A percentile compares a stretch with the other conserved stretches of the same genome.
Conservation (phyloP, 768 basidiomycete genomes). For the Pleurotus giganteus region DNA sequence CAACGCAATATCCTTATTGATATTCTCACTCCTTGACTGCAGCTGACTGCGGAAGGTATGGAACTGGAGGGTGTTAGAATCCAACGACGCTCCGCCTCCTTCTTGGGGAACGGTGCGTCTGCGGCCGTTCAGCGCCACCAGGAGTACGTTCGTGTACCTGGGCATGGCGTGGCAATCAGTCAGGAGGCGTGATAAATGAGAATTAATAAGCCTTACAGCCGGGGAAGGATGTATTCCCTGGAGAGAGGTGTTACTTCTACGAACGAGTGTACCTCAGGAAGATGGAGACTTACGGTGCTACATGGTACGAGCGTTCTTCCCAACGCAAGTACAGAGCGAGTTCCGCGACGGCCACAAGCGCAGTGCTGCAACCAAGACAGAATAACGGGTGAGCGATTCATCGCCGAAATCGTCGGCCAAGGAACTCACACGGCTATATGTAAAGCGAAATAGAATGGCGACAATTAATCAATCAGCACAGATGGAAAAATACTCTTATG, state of each 20-base stretch:
- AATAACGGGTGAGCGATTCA: neutral
- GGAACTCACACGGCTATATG: neutral
- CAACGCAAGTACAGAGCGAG: neutral
- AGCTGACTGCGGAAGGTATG: slow-evolving; percentile 4
- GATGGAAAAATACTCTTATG: neutral
- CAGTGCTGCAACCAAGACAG: neutral
- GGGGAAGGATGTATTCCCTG: slow-evolving; percentile 1
- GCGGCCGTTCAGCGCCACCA: slow-evolving; percentile 1
- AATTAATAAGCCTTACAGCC: neutral
- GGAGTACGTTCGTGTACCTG: slow-evolving; percentile 3
- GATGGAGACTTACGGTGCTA: neutral
- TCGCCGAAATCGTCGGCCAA: neutral
- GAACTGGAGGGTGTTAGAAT: slow-evolving; percentile 1
- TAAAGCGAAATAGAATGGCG: neutral
- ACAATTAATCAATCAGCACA: neutral
- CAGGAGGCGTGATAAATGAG: neutral
- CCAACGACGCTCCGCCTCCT: slow-evolving; percentile 1
- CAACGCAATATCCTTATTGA: neutral
- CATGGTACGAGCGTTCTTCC: neutral
- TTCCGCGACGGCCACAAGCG: neutral
- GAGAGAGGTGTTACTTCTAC: neutral
- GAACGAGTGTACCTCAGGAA: neutral
- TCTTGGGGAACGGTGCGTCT: neutral
- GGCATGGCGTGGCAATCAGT: neutral
- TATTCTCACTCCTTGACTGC: neutral